These are phyloP conservation scores for Neurospora intermedia DNA, from an alignment of 495 filamentous ascomycete species.

Conservation along the genomic window DNA sequence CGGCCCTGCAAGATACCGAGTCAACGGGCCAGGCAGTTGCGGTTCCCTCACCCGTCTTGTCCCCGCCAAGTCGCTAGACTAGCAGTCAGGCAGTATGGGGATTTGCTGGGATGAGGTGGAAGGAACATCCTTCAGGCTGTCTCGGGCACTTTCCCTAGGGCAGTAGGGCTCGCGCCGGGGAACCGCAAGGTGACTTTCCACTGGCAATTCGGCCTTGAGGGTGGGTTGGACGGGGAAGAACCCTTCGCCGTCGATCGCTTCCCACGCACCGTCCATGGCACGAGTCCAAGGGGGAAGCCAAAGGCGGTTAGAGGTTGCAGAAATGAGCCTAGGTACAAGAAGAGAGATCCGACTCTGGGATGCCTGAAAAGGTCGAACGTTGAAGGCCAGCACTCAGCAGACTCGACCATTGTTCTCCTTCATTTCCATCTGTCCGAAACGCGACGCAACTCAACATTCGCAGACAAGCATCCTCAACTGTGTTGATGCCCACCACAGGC, in stretches of 20 bases:
- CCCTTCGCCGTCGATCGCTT: neutral
- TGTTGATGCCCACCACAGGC: neutral
- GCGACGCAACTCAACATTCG: neutral
- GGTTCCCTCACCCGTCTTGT: neutral
- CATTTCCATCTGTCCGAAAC: neutral
- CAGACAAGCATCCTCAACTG: neutral
- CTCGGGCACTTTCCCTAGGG: neutral
- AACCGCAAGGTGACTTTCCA: neutral
- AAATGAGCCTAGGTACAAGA: neutral
- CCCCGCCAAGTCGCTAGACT: neutral
- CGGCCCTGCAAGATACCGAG: neutral
- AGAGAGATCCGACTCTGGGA: neutral
- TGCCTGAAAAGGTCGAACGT: neutral
- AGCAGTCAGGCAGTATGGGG: neutral
- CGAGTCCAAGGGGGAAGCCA: neutral
- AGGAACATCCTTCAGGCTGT: neutral
- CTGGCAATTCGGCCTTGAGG: neutral
- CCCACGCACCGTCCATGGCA: neutral
- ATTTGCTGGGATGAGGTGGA: neutral
- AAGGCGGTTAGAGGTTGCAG: neutral
- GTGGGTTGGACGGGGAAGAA: neutral
- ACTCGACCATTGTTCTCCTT: neutral
- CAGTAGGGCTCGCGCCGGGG: neutral
- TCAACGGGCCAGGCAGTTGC: neutral
- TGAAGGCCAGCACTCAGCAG: neutral